Conservation (phyloP, 305 asterid species). For the Rubia tinctorum region DNA sequence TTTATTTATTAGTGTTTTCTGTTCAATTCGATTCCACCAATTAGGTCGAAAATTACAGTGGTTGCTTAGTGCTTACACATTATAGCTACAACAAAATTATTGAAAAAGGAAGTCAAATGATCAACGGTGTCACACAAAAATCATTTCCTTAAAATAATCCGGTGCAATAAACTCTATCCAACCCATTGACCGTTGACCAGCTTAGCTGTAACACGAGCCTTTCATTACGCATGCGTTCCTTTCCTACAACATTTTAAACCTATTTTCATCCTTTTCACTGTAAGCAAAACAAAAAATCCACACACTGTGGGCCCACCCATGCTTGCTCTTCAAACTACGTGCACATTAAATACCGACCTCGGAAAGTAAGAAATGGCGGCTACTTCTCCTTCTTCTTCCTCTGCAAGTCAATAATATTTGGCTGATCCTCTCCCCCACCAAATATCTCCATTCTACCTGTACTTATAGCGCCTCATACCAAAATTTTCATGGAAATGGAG, state of each 20-base stretch:
- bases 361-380: constrained; percentile 50
- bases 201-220: neutral
- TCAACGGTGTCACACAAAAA: neutral
- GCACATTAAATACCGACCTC: neutral
- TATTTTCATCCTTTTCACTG: neutral
- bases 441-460: neutral
- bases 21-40: no score
- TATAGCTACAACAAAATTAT: neutral
- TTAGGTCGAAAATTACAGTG: no score
- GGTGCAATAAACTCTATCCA: neutral
- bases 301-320: constrained; percentile 22
- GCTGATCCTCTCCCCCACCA: constrained; percentile 10
- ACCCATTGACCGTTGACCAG: neutral
- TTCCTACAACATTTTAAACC: neutral
- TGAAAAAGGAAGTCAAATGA: neutral
- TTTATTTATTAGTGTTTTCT: no score
- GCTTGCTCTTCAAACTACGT: neutral
- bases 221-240: neutral
- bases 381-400: constrained; percentile 2
- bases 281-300: neutral
- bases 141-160: neutral
- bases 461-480: neutral
- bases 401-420: constrained; percentile 18
- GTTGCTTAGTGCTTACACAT: neutral
- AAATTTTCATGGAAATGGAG: constrained; percentile 32